These are phyloP conservation scores for Macrophomina pseudophaseolina DNA, from an alignment of 2,329 filamentous ascomycete species.

Conservation along the genomic window DNA sequence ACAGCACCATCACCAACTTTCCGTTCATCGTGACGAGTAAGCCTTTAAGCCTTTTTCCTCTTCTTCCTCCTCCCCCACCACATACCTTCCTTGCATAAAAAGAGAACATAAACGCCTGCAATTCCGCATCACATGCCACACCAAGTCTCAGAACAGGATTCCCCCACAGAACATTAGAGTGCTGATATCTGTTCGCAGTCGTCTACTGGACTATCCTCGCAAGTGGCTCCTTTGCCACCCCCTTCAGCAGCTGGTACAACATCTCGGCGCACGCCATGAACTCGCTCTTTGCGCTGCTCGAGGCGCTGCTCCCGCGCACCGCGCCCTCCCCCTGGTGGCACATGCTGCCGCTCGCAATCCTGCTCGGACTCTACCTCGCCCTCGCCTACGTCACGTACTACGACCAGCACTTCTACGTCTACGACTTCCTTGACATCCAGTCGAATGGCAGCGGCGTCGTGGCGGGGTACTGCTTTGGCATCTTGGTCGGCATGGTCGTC, in stretches of 20 bases:
- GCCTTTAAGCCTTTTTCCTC: constrained; percentile 30
- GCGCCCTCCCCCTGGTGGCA: constrained; percentile 67
- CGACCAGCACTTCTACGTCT: constrained; percentile 75
- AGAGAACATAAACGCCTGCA: no score
- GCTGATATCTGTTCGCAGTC: constrained; percentile 33
- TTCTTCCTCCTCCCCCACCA: background rate
- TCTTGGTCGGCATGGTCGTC: constrained; percentile 46
- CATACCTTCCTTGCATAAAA: no score
- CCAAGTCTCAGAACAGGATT: no score
- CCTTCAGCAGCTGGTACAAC: constrained; percentile 59
- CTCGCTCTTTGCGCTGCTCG: constrained; percentile 73
- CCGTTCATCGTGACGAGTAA: constrained; percentile 52
- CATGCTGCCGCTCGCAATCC: constrained; percentile 68
- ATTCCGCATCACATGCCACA: no score
- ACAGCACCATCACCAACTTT: constrained; percentile 49
- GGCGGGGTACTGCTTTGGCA: constrained; percentile 65
- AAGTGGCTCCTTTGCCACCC: constrained; percentile 38
- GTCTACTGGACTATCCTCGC: constrained; percentile 51
- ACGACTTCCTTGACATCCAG: constrained; percentile 72
- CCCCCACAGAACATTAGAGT: background rate
- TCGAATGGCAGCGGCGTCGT: constrained; percentile 59
- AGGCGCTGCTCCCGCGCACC: constrained; percentile 72
- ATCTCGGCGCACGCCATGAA: constrained; percentile 79
- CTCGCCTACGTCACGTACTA: constrained; percentile 75
- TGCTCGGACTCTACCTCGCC: constrained; percentile 73